Base-by-base conservation (phyloP, 148 eudicot genomes). In the Vaccinium vitisidaea region DNA sequence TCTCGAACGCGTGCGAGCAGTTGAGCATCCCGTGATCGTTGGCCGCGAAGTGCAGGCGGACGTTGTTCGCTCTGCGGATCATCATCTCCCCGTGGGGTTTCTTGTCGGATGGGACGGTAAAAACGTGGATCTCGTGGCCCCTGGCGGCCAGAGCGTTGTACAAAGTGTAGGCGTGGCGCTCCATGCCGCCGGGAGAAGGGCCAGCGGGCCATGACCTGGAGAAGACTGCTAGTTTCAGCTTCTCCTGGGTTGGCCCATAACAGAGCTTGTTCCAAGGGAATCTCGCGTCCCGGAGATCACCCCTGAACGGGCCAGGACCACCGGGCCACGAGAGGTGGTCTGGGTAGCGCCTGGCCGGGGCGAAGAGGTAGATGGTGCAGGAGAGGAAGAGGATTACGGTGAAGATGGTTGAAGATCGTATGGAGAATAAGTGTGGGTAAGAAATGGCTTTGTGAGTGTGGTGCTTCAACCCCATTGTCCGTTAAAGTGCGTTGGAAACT, bases 91-190 rank as follows among this genome's bases (percentile, higher is more conserved):
- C 21, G 52, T 73, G 87, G 27, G 83, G 79, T 49, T 39, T 85
- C 18, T 23, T 32, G 52, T 83, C 84, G 3, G 87, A 80, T 0
- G 90, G 88, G 2, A 56, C 78, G 0, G 92, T 90, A 74, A 88
- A 90, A 25, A 88, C 77, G 25, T 90, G 90, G 19, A 90, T 70
- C 39, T 90, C 85, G 25, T 90, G 92, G 4, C 92, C 92, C 10
- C 82, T 83, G 5, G 27, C n/a, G 7, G 89, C 86, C 0, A 90
- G 86, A 16, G 86, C 85, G 5, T 39, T 50, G 36, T 79, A 77
- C 8, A 90, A 59, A 18, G 90, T 90, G 0, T 30, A 81, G 4
- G 92, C 90, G 39, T 90, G 92, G 25, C 90, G 84, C 52, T 90
- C 92, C 90, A 90, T 88, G 5, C 92, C 92, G 2, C 92, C 92